phyloP scores from a whole-genome alignment of 1,139 yeast genomes.

The Candida albicans region DNA sequence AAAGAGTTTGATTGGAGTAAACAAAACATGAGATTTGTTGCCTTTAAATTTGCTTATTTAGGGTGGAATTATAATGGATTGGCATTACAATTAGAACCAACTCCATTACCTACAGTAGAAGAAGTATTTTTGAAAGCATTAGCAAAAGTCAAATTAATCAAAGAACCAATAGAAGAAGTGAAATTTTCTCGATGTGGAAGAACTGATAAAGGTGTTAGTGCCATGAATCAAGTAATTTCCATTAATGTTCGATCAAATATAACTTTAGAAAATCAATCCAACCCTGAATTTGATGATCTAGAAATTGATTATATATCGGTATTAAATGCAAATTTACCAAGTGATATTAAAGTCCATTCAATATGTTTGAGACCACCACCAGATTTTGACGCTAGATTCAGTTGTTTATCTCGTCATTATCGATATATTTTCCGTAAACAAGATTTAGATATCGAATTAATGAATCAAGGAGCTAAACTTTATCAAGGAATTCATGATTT shows the following conservation, averaged over 20 bases:
- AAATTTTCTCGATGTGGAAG: constrained; percentile 91
- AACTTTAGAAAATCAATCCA: constrained; percentile 54
- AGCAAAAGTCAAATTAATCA: constrained; percentile 64
- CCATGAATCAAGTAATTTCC: constrained; percentile 92
- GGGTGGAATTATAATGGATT: constrained; percentile 96
- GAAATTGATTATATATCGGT: constrained; percentile 80
- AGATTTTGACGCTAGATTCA: constrained; percentile 88
- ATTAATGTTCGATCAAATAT: constrained; percentile 71
- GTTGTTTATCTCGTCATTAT: constrained; percentile 82
- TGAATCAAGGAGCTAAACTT: constrained; percentile 66
- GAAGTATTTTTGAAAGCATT: constrained; percentile 71
- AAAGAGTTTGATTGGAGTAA: constrained; percentile 69
- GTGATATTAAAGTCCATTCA: constrained; percentile 80
- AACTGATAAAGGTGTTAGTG: constrained; percentile 96
- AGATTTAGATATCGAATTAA: constrained; percentile 58
- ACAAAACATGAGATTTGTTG: constrained; percentile 68
- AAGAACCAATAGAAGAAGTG: constrained; percentile 60
- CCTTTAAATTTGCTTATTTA: constrained; percentile 77
- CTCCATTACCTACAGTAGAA: constrained; percentile 88
- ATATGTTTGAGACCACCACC: constrained; percentile 80
- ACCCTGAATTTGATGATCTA: constrained; percentile 52
- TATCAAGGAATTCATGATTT: constrained; percentile 85
- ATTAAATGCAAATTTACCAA: constrained; percentile 74
- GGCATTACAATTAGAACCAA: constrained; percentile 73
- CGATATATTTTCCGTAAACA: constrained; percentile 67